These are phyloP conservation scores for Linnemannia exigua DNA, from an alignment of 192 early-diverging fungal genomes.

Conservation along the genomic window DNA sequence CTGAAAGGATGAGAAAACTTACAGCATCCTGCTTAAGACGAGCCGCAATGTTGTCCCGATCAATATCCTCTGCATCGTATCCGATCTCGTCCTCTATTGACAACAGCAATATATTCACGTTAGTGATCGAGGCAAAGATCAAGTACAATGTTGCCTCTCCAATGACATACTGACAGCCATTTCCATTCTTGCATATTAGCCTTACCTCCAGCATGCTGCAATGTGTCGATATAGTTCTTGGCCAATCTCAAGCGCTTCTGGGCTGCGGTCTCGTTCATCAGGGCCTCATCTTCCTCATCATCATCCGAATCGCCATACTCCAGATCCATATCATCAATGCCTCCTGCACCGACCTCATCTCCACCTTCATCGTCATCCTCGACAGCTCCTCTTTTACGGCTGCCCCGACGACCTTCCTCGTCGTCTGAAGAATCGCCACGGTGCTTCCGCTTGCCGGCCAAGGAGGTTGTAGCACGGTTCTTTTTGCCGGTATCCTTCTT, in stretches of 20 bases:
- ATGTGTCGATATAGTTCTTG: conserved; percentile 89
- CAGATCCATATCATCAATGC: conserved; percentile 72
- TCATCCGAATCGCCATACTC: conserved; percentile 55
- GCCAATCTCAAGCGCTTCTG: conserved; percentile 95
- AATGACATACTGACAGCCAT: neutral
- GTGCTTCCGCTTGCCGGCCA: conserved; percentile 51
- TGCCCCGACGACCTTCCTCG: conserved; percentile 4
- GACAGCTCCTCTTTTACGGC: conserved; percentile 19
- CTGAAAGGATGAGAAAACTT: conserved; percentile 18
- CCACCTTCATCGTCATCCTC: conserved; percentile 61
- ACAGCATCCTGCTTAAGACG: conserved; percentile 86
- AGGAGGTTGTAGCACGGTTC: conserved; percentile 38
- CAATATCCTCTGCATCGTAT: conserved; percentile 93
- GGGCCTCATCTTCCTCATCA: conserved; percentile 76
- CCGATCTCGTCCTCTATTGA: conserved; percentile 72
- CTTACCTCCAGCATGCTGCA: conserved; percentile 74
- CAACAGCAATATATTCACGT: neutral
- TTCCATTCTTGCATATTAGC: neutral
- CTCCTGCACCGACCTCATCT: conserved; percentile 66
- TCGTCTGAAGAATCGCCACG: conserved; percentile 41
- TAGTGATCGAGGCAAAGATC: neutral
- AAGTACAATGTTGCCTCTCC: neutral
- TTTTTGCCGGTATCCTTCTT: conserved; percentile 52
- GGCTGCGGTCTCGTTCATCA: conserved; percentile 86
- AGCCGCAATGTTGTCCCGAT: conserved; percentile 93